Conservation (phyloP, 768 basidiomycete species). For the Pleurotus sapidus region DNA sequence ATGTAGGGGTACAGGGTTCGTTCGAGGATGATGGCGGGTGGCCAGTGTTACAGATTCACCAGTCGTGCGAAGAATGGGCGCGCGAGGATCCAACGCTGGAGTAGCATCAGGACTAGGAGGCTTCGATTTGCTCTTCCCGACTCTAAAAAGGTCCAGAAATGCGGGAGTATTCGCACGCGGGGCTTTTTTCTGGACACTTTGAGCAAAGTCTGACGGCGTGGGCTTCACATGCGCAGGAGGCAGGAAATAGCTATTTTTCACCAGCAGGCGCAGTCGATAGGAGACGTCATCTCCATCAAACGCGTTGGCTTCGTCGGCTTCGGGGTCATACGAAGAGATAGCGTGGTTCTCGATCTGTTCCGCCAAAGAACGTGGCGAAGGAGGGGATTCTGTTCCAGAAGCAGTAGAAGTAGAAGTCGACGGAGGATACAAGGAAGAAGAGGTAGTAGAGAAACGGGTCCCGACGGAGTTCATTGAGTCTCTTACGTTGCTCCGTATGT, state of each 20-base stretch:
- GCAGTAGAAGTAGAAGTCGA: conserved; percentile 68
- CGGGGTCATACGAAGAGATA: conserved; percentile 45
- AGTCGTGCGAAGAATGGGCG: conserved; percentile 59
- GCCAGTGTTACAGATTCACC: conserved; percentile 59
- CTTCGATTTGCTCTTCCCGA: conserved; percentile 66
- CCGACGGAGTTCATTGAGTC: conserved; percentile 52
- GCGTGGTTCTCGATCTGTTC: conserved; percentile 39
- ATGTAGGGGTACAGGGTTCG: conserved; percentile 31
- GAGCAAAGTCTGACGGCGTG: conserved; percentile 59
- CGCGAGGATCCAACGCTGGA: conserved; percentile 31
- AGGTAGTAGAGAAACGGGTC: conserved; percentile 64
- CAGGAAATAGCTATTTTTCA: conserved; percentile 86
- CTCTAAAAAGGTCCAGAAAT: conserved; percentile 72
- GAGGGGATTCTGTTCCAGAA: conserved; percentile 61
- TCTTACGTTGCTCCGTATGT: conserved; percentile 32
- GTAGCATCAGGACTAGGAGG: conserved; percentile 43
- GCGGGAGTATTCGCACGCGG: conserved; percentile 42
- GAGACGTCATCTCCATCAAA: conserved; percentile 78
- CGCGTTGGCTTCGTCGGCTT: conserved; percentile 41
- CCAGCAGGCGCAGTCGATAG: conserved; percentile 77
- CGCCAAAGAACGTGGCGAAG: conserved; percentile 57
- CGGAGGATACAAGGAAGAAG: conserved; percentile 76
- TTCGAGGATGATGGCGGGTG: conserved; percentile 32
- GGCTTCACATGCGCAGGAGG: conserved; percentile 88
- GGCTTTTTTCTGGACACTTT: conserved; percentile 36